A percentile compares a stretch with the other conserved stretches of the same genome.
phyloP scores from a whole-genome alignment of 2,329 filamentous ascomycete species.

The Aureobasidium mangrovei region DNA sequence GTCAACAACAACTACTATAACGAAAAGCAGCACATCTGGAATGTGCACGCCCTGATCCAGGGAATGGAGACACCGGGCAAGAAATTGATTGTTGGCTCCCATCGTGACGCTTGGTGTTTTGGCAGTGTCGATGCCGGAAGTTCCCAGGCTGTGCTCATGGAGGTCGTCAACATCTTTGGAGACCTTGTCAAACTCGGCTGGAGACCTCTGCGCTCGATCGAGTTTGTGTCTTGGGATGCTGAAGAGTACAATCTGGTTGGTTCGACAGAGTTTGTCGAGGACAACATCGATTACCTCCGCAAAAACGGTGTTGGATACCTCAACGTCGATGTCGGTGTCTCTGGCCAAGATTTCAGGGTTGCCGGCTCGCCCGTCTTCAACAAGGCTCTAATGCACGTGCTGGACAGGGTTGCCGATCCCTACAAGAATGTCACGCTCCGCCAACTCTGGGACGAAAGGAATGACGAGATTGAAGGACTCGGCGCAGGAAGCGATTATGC shows the following conservation, averaged over 20 bases:
- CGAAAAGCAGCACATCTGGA: constrained; percentile 78
- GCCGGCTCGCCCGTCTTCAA: constrained; percentile 73
- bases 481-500: constrained; percentile 76
- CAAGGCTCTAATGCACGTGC: constrained; percentile 59
- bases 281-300: constrained; percentile 63
- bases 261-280: constrained; percentile 90
- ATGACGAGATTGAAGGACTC: constrained; percentile 55
- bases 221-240: constrained; percentile 95
- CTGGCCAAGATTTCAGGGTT: constrained; percentile 65
- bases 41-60: constrained; percentile 73
- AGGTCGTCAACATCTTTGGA: constrained; percentile 78
- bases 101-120: constrained; percentile 87
- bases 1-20: constrained; percentile 82
- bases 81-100: constrained; percentile 82
- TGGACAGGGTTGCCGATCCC: constrained; percentile 69
- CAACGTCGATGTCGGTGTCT: constrained; percentile 79
- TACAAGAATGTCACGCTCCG: constrained; percentile 61
- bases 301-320: constrained; percentile 75
- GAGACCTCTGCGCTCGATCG: constrained; percentile 86
- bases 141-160: constrained; percentile 84
- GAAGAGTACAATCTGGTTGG: constrained; percentile 89
- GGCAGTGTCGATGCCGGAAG: constrained; percentile 79
- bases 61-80: constrained; percentile 80
- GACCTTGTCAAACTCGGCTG: constrained; percentile 69
- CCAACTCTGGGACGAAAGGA: constrained; percentile 63